Conservation (phyloP, 352 stramenopile genomes). For the Phytophthora pistaciae region DNA sequence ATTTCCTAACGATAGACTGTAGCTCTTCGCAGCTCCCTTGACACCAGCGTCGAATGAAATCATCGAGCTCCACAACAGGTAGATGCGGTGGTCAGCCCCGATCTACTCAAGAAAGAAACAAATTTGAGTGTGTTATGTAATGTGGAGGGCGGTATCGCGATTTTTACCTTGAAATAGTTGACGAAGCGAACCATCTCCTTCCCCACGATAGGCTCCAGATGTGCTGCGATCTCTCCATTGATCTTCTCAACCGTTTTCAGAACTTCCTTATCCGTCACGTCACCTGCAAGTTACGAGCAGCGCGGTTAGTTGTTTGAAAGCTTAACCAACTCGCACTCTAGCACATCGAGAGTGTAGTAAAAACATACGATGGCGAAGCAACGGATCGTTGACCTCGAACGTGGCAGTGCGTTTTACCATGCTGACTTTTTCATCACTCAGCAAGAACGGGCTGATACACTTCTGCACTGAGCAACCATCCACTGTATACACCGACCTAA, state of each 20-base stretch:
- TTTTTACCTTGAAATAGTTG: constrained; percentile 78
- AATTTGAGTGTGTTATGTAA: constrained; percentile 5
- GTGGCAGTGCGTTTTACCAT: constrained; percentile 62
- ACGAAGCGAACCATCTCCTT: constrained; percentile 67
- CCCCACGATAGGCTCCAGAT: constrained; percentile 69
- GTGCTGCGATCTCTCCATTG: constrained; percentile 61
- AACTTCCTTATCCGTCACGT: constrained; percentile 60
- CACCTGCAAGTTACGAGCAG: constrained; percentile 36
- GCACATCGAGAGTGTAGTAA: not conserved
- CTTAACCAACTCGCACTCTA: not conserved
- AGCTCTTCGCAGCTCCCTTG: constrained; percentile 56
- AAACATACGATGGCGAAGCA: constrained; percentile 52
- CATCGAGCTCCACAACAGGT: constrained; percentile 77
- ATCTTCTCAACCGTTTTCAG: constrained; percentile 60
- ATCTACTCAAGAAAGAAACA: constrained; percentile 35
- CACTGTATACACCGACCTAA: constrained; percentile 73
- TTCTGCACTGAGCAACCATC: constrained; percentile 67
- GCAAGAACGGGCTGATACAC: constrained; percentile 67
- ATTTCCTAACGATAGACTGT: constrained; percentile 45
- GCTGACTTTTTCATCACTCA: constrained; percentile 45
- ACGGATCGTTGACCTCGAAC: constrained; percentile 61
- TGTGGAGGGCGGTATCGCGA: not conserved
- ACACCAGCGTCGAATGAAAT: constrained; percentile 62
- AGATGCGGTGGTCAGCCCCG: constrained; percentile 67
- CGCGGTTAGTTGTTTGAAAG: not conserved